Conservation (phyloP, 108 stramenopile genomes). For the Pseudonitzschia multistriata region DNA sequence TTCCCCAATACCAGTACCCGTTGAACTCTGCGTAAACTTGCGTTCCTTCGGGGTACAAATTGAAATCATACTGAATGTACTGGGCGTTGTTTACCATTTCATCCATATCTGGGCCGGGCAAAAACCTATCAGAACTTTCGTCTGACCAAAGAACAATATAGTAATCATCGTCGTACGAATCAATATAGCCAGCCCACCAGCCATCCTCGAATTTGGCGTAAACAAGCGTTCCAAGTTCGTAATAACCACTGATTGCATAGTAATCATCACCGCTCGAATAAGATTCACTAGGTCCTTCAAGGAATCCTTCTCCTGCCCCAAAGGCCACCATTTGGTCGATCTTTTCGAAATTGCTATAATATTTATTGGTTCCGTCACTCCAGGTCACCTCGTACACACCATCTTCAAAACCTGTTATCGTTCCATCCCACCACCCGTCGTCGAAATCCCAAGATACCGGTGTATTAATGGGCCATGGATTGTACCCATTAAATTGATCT, state of each 20-base stretch:
- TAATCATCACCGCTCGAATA: slow-evolving; percentile 9
- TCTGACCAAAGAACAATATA: slow-evolving; percentile 8
- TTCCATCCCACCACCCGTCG: slow-evolving; percentile 21
- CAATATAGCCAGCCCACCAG: slow-evolving; percentile 16
- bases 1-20: neutral
- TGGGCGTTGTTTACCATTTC: slow-evolving; percentile 8
- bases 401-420: slow-evolving; percentile 4
- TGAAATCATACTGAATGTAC: slow-evolving; percentile 14
- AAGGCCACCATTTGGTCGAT: slow-evolving; percentile 15
- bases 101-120: slow-evolving; percentile 7
- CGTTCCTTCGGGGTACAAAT: slow-evolving; percentile 12
- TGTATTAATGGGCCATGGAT: slow-evolving; percentile 8
- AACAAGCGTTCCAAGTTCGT: neutral
- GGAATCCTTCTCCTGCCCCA: slow-evolving; percentile 15
- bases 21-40: slow-evolving; percentile 1
- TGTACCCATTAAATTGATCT: neutral
- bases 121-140: slow-evolving; percentile 4
- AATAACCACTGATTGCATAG: neutral
- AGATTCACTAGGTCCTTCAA: slow-evolving; percentile 13
- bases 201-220: slow-evolving; percentile 5
- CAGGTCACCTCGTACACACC: slow-evolving; percentile 12
- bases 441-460: slow-evolving; percentile 11
- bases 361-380: slow-evolving; percentile 6
- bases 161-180: neutral
- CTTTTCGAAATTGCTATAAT: slow-evolving; percentile 8